Evolutionary conservation across 345 rosid species (phyloP), one percentile per base, ranked within the genome.

Genomic region (Citropsis articulata): DNA sequence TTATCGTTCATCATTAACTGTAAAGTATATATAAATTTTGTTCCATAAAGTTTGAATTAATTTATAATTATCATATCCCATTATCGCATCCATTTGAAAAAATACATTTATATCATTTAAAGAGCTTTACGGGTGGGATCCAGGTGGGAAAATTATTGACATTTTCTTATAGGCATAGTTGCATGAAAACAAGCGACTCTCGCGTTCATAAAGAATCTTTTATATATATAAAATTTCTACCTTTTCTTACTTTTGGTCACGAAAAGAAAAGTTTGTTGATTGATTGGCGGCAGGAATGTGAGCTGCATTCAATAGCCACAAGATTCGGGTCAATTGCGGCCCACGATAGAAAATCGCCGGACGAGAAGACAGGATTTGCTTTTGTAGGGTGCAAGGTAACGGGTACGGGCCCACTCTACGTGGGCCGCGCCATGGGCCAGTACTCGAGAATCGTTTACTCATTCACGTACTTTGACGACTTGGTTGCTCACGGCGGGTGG

Each of bases 391-490:
- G 99, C 82, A 84, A 77, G 75, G 97, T 95, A 8, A 93, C 99
- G 6, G 98, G 98, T 0, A 84, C 92, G 2, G 97, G 99, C 28
- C 91, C 84, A 6, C 81, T 95, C 6, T 95, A 93, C 18, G 97
- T 93, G 63, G 99, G 99, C 6, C 92, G 98, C 2, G 99, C 98
- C 77, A 92, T 95, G 99, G 99, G 99, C 53, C 97, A 92, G 75
- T 93, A 93, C 90, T 93, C 99, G 4, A 85, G 99, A 61, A 95
- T 95, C 42, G 97, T 95, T 55, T 95, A 95, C 79, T 84, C 97
- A 9, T 90, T 84, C 84, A 95, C 98, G 4, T 95, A 91, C 86
- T 95, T 93, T 33, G 98, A 91, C 36, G 87, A 93, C 84, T 76
- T 93, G 35, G 93, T 95, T 50, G 99, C 99, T 25, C 98, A 84